Evolutionary conservation across 2,329 filamentous ascomycete genomes (phyloP), one percentile per base, ranked within the genome.

Genomic region (Tolypocladium cylindrosporum): DNA sequence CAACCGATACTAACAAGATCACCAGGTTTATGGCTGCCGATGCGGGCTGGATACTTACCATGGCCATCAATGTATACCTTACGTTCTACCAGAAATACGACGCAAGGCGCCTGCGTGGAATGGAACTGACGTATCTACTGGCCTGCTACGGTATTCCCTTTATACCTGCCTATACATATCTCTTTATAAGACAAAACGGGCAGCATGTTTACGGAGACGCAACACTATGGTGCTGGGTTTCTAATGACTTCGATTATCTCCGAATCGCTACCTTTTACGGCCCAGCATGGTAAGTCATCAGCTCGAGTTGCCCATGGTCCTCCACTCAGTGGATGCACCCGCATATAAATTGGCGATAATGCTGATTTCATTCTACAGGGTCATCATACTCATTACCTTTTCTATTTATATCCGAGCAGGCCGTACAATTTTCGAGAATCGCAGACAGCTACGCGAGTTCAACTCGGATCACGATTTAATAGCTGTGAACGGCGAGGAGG

Each of bases 11-110:
- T 51, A n/a, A 51, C 1, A 51, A 11, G 16, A n/a, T 11, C 31
- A 36, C 19, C n/a, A 89, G 85, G 86, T 90, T 90, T 67, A 82
- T 88, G 77, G 83, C 84, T 2, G 86, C 87, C 4, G 87, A 90
- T 72, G 82, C 85, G 0, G 74, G 86, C 42, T 91, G 86, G 87
- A 87, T 86, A 0, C 76, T 91, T 61, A 84, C 85, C 56, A 92
- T 93, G 88, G 87, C 89, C 1, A 77, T 85, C 63, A 92, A 92
- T 68, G 88, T 92, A 56, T 88, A 89, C 68, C 72, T 91, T 8
- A 90, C 88, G 0, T 89, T 92, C 66, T 90, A 90, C 70, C 77
- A 77, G 62, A 85, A 85, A 60, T 90, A 84, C 64, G 81, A 86
- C 59, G 80, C 84, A 0, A 70, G 76, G 1, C 79, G 81, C 56